These are phyloP conservation scores for Calocybe cyanea DNA, from an alignment of 768 basidiomycete genomes.

Conservation along the genomic window DNA sequence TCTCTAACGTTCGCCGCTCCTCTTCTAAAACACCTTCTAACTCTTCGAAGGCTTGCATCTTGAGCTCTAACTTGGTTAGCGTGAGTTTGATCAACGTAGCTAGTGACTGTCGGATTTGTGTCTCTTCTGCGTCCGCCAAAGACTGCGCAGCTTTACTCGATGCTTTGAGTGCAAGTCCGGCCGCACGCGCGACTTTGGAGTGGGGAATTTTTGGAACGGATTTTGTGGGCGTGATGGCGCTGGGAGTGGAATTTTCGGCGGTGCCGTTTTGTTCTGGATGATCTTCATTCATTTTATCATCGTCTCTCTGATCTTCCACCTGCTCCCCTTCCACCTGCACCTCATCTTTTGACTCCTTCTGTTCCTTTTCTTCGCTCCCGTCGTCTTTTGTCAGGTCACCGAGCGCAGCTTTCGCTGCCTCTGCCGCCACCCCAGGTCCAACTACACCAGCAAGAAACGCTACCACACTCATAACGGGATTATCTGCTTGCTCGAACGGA, in stretches of 20 bases:
- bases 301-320: conserved; percentile 28
- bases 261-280: conserved; percentile 19
- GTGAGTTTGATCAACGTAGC: conserved; percentile 83
- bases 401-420: conserved; percentile 88
- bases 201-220: conserved; percentile 49
- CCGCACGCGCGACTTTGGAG: conserved; percentile 77
- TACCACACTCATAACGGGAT: conserved; percentile 98
- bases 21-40: conserved; percentile 90
- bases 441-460: conserved; percentile 95
- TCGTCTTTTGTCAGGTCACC: conserved; percentile 63
- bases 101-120: conserved; percentile 73
- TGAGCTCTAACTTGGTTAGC: conserved; percentile 86
- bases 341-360: background rate
- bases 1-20: conserved; percentile 83
- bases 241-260: conserved; percentile 22
- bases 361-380: conserved; percentile 27
- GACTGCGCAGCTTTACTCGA: conserved; percentile 81
- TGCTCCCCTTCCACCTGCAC: conserved; percentile 24
- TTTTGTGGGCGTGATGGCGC: conserved; percentile 28
- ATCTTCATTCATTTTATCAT: conserved; percentile 49
- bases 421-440: conserved; percentile 84
- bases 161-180: conserved; percentile 81
- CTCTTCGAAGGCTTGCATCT: conserved; percentile 93
- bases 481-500: conserved; percentile 93
- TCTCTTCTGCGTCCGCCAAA: conserved; percentile 81